Conservation (phyloP, 345 rosid species). For the Populus alba region DNA sequence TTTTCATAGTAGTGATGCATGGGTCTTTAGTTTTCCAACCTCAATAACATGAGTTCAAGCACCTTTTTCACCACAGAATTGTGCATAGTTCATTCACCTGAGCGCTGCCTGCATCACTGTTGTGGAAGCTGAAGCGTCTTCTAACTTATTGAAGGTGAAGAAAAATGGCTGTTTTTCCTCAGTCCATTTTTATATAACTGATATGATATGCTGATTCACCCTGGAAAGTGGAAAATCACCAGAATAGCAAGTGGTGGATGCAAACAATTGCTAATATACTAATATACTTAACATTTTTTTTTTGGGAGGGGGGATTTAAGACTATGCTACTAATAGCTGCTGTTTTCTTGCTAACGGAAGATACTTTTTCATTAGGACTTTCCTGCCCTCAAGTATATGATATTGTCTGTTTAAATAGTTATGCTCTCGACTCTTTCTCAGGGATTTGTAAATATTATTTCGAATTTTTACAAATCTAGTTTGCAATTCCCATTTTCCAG, state of each 20-base stretch:
- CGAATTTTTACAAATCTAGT: neutral
- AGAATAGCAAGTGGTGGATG: slow-evolving; percentile 20
- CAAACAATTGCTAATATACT: slow-evolving; percentile 15
- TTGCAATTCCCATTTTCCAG: neutral
- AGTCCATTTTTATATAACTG: slow-evolving; percentile 13
- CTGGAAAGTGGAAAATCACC: slow-evolving; percentile 15
- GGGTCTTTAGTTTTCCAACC: slow-evolving; percentile 20
- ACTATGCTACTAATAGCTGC: slow-evolving; percentile 3
- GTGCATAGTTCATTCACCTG: slow-evolving; percentile 27
- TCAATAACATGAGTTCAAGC: slow-evolving; percentile 25
- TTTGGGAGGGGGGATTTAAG: neutral
- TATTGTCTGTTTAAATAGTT: neutral
- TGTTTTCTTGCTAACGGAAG: neutral
- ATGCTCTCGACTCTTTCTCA: neutral
- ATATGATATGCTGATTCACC: slow-evolving; percentile 10
- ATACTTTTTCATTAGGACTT: neutral
- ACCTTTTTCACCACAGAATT: slow-evolving; percentile 16
- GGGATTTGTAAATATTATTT: slow-evolving; percentile 9
- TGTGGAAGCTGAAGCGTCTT: slow-evolving; percentile 16
- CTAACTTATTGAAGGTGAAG: slow-evolving; percentile 21
- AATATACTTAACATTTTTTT: slow-evolving; percentile 11
- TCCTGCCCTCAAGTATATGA: neutral
- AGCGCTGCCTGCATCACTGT: slow-evolving; percentile 13
- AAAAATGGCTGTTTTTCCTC: slow-evolving; percentile 20
- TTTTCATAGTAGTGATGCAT: slow-evolving; percentile 10